phyloP scores from a whole-genome alignment of 2,329 filamentous ascomycete genomes.

The Sclerotinia trifoliorum region DNA sequence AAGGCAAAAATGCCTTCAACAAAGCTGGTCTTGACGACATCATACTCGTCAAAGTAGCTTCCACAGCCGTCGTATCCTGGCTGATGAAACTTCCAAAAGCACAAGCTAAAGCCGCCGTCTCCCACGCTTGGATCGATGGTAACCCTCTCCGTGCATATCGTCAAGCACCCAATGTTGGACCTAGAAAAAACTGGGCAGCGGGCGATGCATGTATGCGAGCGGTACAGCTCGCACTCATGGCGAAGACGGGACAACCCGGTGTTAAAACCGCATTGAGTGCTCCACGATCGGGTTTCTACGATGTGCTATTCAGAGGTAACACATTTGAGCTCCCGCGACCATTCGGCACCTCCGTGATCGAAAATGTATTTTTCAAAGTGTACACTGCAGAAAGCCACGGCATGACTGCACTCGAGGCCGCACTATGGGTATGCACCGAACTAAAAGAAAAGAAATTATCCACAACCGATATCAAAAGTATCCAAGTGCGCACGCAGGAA shows the following conservation, averaged over 20 bases:
- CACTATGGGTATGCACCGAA: constrained; percentile 28
- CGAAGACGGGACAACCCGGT: constrained; percentile 37
- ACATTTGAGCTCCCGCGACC: constrained; percentile 32
- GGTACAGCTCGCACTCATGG: constrained; percentile 42
- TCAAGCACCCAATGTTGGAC: constrained; percentile 40
- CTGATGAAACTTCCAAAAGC: constrained; percentile 41
- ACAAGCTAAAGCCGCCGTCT: constrained; percentile 42
- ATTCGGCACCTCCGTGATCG: constrained; percentile 33
- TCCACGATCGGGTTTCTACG: constrained; percentile 43
- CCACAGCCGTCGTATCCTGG: constrained; percentile 43
- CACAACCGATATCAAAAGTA: constrained; percentile 31
- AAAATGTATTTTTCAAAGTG: constrained; percentile 37
- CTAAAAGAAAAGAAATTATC: constrained; percentile 27
- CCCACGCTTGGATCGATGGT: constrained; percentile 45
- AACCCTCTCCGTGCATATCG: constrained; percentile 42
- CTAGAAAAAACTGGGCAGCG: constrained; percentile 46
- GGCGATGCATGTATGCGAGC: constrained; percentile 45
- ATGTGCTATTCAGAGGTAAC: constrained; percentile 25
- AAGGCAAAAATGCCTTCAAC: constrained; percentile 44
- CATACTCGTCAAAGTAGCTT: constrained; percentile 45
- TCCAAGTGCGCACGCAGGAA: constrained; percentile 38
- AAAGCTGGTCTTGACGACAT: constrained; percentile 44
- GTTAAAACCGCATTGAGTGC: constrained; percentile 38
- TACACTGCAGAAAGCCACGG: constrained; percentile 40
- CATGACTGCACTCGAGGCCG: constrained; percentile 40